Conservation (phyloP, 2,329 filamentous ascomycete species). For the Fusarium graminum region DNA sequence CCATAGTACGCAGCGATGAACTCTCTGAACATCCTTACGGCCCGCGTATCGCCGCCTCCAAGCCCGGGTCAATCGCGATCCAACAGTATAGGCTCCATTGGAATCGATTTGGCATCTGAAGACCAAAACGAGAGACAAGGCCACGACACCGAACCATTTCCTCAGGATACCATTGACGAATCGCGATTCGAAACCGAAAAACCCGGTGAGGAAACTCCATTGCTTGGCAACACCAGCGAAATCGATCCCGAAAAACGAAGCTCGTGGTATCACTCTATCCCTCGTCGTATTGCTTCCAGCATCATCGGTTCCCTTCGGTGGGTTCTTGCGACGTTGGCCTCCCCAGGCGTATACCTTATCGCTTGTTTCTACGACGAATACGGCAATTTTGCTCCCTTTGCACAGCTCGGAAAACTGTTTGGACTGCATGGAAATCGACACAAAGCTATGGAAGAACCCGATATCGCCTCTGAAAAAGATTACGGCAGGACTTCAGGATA, state of each 20-base stretch:
- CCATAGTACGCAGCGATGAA: conserved; percentile 80
- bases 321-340: conserved; percentile 81
- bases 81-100: conserved; percentile 70
- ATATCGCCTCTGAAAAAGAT: conserved; percentile 47
- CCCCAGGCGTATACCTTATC: conserved; percentile 85
- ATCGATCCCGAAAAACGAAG: conserved; percentile 52
- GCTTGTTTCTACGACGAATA: conserved; percentile 86
- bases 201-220: conserved; percentile 74
- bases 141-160: conserved; percentile 52
- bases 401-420: conserved; percentile 77
- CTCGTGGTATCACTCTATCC: conserved; percentile 68
- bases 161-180: conserved; percentile 55
- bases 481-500: conserved; percentile 49
- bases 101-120: conserved; percentile 61
- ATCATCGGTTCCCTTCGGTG: conserved; percentile 82
- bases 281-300: conserved; percentile 77
- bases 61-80: conserved; percentile 69
- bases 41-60: conserved; percentile 77
- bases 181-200: conserved; percentile 56
- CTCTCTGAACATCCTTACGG: conserved; percentile 93
- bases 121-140: conserved; percentile 50
- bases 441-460: conserved; percentile 57
- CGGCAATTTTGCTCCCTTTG: conserved; percentile 81
- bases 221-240: conserved; percentile 60
- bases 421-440: conserved; percentile 59